Base-by-base conservation (phyloP, 75 land plant species). In the Cupressus sempervirens region DNA sequence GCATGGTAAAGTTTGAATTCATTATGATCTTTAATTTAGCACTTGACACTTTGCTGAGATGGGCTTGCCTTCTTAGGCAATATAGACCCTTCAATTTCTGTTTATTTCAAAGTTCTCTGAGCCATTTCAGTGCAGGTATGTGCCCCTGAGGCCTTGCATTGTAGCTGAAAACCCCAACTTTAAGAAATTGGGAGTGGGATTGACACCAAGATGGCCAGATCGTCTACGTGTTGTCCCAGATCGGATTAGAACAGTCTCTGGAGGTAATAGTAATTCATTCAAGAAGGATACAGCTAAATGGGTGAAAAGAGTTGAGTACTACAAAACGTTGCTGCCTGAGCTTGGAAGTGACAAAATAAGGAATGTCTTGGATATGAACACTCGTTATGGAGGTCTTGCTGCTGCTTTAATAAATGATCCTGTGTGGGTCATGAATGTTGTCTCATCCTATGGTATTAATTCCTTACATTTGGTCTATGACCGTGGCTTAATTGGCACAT, bases 61-160 rank as follows among this genome's bases (percentile, higher is more conserved):
- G 7, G 7, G 18, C 77, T 75, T 34, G 41, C 36, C 77, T 14
- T 75, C 16, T 35, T 12, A 38, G 36, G 20, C 20, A 36, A 36
- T 38, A 75, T 15, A 14, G 16, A 16, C 36, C 20, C 34, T 75
- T 75, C 5, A 18, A 35, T 20, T 75, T 35, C 77, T 36, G 23
- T 56, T 56, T 56, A 20, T 56, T 56, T 50, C 23, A 20, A 56
- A 56, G 23, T 56, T 56, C 62, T 81, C 46, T 36, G 20, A 36
- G 8, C 38, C 62, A 56, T 82, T 43, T 58, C n/a, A 26, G 23
- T 65, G 86, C 84, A 91, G 92, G 92, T 91, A 91, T 85, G 88
- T 91, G 15, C 92, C 92, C 54, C 85, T 91, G 88, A 83, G 92
- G 34, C 88, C 92, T 29, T 91, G 92, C 48, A 87, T 91, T 72